phyloP scores from a whole-genome alignment of 2,329 filamentous ascomycete genomes.

The Fusarium tanahbumbuense region DNA sequence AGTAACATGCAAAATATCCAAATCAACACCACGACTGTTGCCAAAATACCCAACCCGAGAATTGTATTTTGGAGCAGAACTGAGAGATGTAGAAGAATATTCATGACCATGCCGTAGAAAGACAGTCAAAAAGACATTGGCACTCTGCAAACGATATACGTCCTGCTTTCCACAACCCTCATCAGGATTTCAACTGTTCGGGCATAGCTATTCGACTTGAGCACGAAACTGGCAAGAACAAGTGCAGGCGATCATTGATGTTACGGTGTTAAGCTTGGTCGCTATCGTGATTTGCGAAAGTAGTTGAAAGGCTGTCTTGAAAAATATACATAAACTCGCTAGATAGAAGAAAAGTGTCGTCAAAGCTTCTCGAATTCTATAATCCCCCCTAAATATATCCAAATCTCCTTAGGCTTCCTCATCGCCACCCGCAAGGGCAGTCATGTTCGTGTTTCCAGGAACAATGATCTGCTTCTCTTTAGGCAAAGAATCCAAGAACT shows the following conservation, averaged over 20 bases:
- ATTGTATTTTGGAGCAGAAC: too few species aligned
- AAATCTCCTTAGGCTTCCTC: neutral
- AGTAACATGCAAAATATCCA: too few species aligned
- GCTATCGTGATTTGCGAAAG: neutral
- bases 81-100: too few species aligned
- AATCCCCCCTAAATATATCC: neutral
- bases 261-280: neutral
- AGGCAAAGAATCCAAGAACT: conserved; percentile 14
- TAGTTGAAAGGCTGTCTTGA: accelerated
- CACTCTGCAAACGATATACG: too few species aligned
- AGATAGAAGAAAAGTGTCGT: neutral
- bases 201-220: too few species aligned
- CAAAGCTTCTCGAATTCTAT: neutral
- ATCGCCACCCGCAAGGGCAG: neutral
- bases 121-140: too few species aligned
- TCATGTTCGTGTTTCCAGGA: conserved; percentile 8
- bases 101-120: accelerated
- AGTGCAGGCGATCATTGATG: too few species aligned
- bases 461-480: conserved; percentile 22
- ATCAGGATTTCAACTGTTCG: too few species aligned
- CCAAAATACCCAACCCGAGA: too few species aligned
- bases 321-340: neutral
- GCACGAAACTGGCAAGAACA: too few species aligned
- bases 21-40: too few species aligned
- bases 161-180: too few species aligned